A percentile compares a stretch with the other conserved stretches of the same genome.
Conservation (phyloP, 805 yeast species). For the Ogataea pini region DNA sequence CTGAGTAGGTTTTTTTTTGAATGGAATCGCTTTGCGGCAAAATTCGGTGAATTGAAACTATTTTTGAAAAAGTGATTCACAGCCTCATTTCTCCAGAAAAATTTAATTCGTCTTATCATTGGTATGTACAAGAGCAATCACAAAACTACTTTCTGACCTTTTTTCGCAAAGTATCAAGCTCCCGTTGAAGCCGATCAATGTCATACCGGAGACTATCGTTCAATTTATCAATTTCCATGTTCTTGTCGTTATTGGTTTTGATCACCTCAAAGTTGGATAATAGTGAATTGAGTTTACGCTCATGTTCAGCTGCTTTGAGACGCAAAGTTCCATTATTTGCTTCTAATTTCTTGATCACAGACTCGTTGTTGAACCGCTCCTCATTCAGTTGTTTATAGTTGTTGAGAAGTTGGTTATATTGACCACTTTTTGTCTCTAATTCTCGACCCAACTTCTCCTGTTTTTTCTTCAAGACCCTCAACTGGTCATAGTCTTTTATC, state of each 20-base stretch:
- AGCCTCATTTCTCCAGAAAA: background rate
- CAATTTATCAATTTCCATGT: conserved; percentile 29
- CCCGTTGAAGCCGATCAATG: conserved; percentile 25
- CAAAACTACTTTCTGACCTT: background rate
- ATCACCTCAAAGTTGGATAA: conserved; percentile 36
- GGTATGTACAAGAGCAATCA: background rate
- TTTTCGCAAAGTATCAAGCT: conserved; percentile 21
- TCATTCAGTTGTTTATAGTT: conserved; percentile 37
- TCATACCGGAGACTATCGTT: conserved; percentile 31
- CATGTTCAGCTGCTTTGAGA: conserved; percentile 13
- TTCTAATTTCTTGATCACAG: conserved; percentile 23
- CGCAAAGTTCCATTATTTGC: conserved; percentile 23
- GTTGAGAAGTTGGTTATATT: conserved; percentile 32
- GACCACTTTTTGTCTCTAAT: conserved; percentile 16
- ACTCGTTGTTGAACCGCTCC: conserved; percentile 33
- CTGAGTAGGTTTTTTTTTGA: background rate
- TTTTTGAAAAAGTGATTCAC: background rate
- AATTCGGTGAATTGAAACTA: background rate
- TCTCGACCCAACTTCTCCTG: conserved; percentile 17
- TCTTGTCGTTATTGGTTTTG: conserved; percentile 34
- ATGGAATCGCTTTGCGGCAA: background rate
- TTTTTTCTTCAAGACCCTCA: conserved; percentile 16
- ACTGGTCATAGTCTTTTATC: conserved; percentile 6
- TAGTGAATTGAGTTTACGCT: conserved; percentile 23
- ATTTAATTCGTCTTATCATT: background rate